Conservation (phyloP, 257 asterid species). For the Fraxinus cuspidata region DNA sequence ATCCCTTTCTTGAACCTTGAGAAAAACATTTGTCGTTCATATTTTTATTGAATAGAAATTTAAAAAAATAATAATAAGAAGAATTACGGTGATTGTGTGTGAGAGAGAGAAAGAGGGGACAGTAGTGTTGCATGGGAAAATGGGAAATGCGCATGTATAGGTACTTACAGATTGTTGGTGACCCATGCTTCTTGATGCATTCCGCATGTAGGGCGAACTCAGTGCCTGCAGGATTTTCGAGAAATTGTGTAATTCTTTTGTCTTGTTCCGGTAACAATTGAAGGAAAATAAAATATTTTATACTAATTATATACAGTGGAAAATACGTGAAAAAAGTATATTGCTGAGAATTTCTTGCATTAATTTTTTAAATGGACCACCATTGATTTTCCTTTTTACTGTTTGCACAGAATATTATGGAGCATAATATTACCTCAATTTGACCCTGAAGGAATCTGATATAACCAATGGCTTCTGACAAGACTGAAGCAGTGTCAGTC, state of each 20-base stretch:
- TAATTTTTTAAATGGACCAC: too few relatives aligned
- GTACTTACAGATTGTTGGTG: background rate
- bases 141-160: slow-evolving; percentile 3
- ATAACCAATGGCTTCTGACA: slow-evolving; percentile 94
- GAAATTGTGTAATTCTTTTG: background rate
- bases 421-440: slow-evolving; percentile 63
- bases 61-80: background rate
- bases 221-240: background rate
- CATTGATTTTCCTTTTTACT: too few relatives aligned
- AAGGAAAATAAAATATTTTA: too few relatives aligned
- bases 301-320: too few relatives aligned
- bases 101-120: background rate
- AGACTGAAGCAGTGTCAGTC: slow-evolving; percentile 99
- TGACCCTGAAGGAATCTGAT: slow-evolving; percentile 92
- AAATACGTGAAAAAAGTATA: too few relatives aligned
- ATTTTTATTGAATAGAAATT: background rate
- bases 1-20: slow-evolving; percentile 5
- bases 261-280: too few relatives aligned
- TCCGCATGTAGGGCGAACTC: background rate
- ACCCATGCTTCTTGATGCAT: background rate
- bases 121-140: slow-evolving; percentile 16
- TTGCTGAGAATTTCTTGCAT: too few relatives aligned
- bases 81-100: background rate
- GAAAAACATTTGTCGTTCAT: background rate
- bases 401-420: background rate